Evolutionary conservation across 2,329 filamentous ascomycete species (phyloP), one percentile per base, ranked within the genome.

Genomic region (Trichoderma lentiforme): DNA sequence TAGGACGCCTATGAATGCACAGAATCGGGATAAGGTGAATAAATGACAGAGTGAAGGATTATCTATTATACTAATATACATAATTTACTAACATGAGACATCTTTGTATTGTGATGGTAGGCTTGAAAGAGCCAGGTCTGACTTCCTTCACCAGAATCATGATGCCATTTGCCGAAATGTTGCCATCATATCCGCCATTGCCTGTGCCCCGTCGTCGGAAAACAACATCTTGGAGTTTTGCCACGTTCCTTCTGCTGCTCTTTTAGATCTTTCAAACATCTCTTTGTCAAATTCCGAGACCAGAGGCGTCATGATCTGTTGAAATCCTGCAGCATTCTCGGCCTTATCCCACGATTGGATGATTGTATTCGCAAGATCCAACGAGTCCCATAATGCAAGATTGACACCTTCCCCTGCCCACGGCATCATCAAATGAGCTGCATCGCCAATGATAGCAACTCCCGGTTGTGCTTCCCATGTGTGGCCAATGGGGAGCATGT

Each of bases 371-470:
- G 80, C 82, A 3, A 89, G 77, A 15, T 84, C 78, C n/a, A 86
- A 74, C 0, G 85, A 80, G 75, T 89, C 87, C 43, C 79, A 77
- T 83, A 89, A 84, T 0, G 83, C 86, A 3, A 84, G 75, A 73
- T 89, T 89, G 47, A 88, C 86, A 1, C 87, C 87, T 63, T 87
- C 86, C 3, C 87, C 87, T 0, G 83, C 83, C 71, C 83, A 85
- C 0, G 85, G 84, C 4, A 83, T 83, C 82, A 87, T 86, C 14
- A 88, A 74, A 76, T 89, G 87, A 8, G 86, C 87, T 0, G 87
- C 85, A 74, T 89, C 87, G 3, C 87, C 87, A 21, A 89, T 77
- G 14, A 89, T 77, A 0, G 87, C 86, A 4, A 84, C 79, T 3
- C 86, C 84, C 0, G 79, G 47, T 4, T 78, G 75, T 12, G 80